Conservation (phyloP, 176 grass and related monocot species). For the Pontederia crassipes region DNA sequence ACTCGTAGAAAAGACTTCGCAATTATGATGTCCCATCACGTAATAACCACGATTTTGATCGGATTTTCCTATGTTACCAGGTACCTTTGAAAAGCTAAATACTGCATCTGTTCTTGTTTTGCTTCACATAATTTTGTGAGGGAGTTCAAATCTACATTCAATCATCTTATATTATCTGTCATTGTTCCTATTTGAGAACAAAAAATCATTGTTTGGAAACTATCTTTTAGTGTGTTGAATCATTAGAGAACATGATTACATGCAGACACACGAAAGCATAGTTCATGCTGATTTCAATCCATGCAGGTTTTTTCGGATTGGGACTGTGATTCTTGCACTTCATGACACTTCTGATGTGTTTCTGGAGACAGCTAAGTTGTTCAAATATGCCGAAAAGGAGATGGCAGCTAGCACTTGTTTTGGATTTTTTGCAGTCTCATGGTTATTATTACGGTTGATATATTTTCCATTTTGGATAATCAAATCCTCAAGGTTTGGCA, state of each 20-base stretch:
- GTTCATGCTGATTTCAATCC: conserved; percentile 8
- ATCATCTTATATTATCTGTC: too few species aligned
- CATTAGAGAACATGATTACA: too few species aligned
- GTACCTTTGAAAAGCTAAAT: conserved; percentile 33
- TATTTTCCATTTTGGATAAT: conserved; percentile 99
- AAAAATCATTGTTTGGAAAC: too few species aligned
- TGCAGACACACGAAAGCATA: neutral
- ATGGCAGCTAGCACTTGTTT: conserved; percentile 77
- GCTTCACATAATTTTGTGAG: neutral
- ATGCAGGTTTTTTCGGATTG: conserved; percentile 84
- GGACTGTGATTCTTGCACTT: conserved; percentile 79
- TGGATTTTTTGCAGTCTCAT: conserved; percentile 86
- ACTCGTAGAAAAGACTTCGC: conserved; percentile 97
- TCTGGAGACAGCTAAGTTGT: conserved; percentile 90
- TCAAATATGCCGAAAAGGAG: conserved; percentile 94
- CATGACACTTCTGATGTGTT: conserved; percentile 94
- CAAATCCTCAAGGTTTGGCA: conserved; percentile 76
- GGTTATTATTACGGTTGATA: conserved; percentile 71
- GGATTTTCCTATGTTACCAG: conserved; percentile 76
- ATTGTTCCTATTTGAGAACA: too few species aligned
- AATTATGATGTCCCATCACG: conserved; percentile 99
- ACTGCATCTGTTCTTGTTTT: conserved; percentile 20
- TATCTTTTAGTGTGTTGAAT: too few species aligned
- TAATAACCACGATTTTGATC: conserved; percentile 84
- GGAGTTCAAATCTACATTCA: too few species aligned